These are phyloP conservation scores for Ophiostoma triangulosporum DNA, from an alignment of 2,329 filamentous ascomycete genomes.

Conservation along the genomic window DNA sequence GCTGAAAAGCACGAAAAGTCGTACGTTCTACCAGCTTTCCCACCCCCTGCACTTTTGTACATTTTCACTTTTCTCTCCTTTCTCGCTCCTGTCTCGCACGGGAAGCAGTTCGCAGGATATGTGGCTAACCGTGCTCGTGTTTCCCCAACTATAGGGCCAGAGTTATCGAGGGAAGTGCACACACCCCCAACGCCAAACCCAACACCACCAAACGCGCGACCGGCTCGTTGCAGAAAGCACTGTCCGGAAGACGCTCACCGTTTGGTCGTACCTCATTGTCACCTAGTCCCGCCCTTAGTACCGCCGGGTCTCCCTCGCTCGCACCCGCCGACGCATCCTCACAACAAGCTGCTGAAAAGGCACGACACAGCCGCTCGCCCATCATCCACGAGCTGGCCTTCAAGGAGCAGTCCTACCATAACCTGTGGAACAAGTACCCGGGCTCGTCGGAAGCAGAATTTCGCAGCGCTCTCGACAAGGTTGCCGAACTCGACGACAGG, in stretches of 20 bases:
- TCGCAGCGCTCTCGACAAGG: constrained; percentile 40
- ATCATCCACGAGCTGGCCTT: constrained; percentile 50
- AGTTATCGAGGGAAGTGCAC: constrained; percentile 21
- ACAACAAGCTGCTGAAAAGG: constrained; percentile 38
- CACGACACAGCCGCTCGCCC: constrained; percentile 27
- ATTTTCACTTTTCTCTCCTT: neutral
- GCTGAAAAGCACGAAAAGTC: constrained; percentile 32
- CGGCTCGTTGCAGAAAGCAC: constrained; percentile 13
- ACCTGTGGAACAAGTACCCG: constrained; percentile 36
- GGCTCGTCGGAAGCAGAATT: constrained; percentile 39
- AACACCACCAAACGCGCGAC: constrained; percentile 14
- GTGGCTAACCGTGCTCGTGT: constrained; percentile 10
- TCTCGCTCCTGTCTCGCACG: neutral
- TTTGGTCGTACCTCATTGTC: constrained; percentile 12
- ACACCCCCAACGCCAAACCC: constrained; percentile 3
- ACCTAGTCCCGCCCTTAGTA: constrained; percentile 41
- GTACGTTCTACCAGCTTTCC: constrained; percentile 21
- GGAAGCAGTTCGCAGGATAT: constrained; percentile 7
- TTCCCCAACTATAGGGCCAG: constrained; percentile 22
- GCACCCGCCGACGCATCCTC: constrained; percentile 36
- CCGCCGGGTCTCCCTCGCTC: constrained; percentile 38
- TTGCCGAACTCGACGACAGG: constrained; percentile 36
- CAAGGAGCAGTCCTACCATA: constrained; percentile 34
- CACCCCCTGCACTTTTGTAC: neutral
- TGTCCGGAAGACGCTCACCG: constrained; percentile 12